Evolutionary conservation across 1,139 yeast genomes (phyloP), one percentile per base, ranked within the genome.

Genomic region (Zygoascus hellenicus): DNA sequence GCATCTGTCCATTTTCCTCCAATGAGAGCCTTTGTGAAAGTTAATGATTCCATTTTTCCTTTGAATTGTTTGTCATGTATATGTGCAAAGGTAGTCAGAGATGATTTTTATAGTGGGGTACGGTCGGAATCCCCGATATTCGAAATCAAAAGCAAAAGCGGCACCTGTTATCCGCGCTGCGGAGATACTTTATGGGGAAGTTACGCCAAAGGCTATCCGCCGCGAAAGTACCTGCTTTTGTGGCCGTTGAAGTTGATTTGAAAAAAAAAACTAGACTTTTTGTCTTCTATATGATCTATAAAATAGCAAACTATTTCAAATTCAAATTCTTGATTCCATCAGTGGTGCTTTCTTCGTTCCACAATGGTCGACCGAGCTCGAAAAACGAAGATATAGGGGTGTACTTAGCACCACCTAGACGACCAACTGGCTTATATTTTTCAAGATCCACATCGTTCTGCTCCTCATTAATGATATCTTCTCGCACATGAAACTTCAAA

Each of bases 1-100:
- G 78, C 71, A 14, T 66, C 60, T 42, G 75, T 64, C 85, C 92
- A 86, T 58, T 78, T 68, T 47, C 95, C 95, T 55, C 82, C 77
- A 62, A 87, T 70, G 58, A 70, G 80, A 13, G 87, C 82, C 47
- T 76, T 73, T 36, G 39, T 36, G 10, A 19, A 36, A 19, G 22
- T 19, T 14, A 36, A 14, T 17, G 19, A 26, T 11, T 26, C n/a
- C 39, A 36, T 36, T 9, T 26, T 7, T 22, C 26, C 26, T 7
- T 7, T 22, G 4, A 22, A 22, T 4, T 22, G 26, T 7, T 22
- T 22, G 26, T 22, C 7, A 7, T 22, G 26, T 22, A 22, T 7
- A 5, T 22, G 7, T 7, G 26, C 26, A 22, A 22, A 22, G 26
- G 26, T 22, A 22, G 26, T 22, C 26, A 22, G 6, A 5, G 26